Evolutionary conservation across 306 rosid species (phyloP), one percentile per base, ranked within the genome.

Genomic region (Ceratonia siliqua): DNA sequence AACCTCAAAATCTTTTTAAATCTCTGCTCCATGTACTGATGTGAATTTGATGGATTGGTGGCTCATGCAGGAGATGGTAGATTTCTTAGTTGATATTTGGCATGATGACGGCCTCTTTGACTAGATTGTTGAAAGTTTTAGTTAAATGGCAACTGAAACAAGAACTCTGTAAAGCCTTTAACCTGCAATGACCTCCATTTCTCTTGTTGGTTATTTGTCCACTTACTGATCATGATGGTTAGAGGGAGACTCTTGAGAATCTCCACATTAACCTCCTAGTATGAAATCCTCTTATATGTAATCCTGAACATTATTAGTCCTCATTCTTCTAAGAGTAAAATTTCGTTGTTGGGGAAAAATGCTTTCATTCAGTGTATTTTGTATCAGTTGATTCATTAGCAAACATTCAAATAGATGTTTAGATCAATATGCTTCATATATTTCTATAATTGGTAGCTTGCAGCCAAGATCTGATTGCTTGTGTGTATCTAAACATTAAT

Each of bases 31-130:
- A 66, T 48, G 69, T 48, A 54, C 71, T 77, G 58, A 77, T 55
- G 53, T 63, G 46, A 78, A 46, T 67, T 76, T 22, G 33, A 74
- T 67, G 79, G 22, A 55, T 39, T 46, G 78, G 72, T 80, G 54
- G 46, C 25, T 69, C 8, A 32, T 82, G 89, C 95, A 94, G 99
- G 99, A 94, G 76, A 94, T 92, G 99, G 99, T 94, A 79, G 99
- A 94, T 81, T 94, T 90, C 80, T 81, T 92, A 78, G 99, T 90
- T 70, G 97, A 94, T 83, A 87, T 92, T 77, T 94, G 99, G 99
- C 79, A 49, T 46, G 97, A 90, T 8, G 99, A 94, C 56, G 96
- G 89, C 68, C 73, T 85, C 78, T 87, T 81, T 63, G 99, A 94
- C 78, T 92, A 83, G 83, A 62, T 66, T 52, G 36, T 49, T 57